Percentiles rank a stretch among this genome's conserved stretches.
Evolutionary conservation across 805 yeast genomes (phyloP).

Genomic region (Wickerhamomyces xylosicus): DNA sequence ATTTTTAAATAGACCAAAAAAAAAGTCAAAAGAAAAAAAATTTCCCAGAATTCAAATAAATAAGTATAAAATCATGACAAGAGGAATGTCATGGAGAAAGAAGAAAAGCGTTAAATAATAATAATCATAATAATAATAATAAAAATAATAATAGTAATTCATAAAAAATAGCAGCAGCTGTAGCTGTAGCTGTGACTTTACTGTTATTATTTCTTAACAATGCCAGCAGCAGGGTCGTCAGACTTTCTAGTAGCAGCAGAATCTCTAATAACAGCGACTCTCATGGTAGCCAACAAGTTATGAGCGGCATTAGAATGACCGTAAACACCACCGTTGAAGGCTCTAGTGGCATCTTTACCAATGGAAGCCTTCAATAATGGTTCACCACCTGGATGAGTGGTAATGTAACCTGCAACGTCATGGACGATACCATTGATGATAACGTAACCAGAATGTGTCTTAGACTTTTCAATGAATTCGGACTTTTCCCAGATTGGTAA

Average conservation of each 20-base stretch:
- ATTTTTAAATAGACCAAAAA: no score
- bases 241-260: conserved; percentile 31
- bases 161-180: not conserved
- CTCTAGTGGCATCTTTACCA: conserved; percentile 77
- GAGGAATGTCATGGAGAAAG: no score
- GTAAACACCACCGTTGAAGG: conserved; percentile 81
- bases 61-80: no score
- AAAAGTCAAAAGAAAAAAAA: no score
- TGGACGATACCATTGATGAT: conserved; percentile 75
- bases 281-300: conserved; percentile 70
- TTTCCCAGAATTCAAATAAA: no score
- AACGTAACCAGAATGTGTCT: conserved; percentile 47
- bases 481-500: conserved; percentile 69
- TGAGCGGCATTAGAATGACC: conserved; percentile 83
- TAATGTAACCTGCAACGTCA: conserved; percentile 56
- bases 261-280: conserved; percentile 71
- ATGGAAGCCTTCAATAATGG: conserved; percentile 58
- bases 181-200: not conserved
- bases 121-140: conserved; percentile 1
- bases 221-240: conserved; percentile 7
- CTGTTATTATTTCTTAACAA: conserved; percentile 1
- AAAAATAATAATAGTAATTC: not conserved
- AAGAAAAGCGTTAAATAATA: no score
- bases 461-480: conserved; percentile 34
- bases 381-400: conserved; percentile 81